These are phyloP conservation scores for Metschnikowia gelsemii DNA, from an alignment of 805 yeast species.

Conservation along the genomic window DNA sequence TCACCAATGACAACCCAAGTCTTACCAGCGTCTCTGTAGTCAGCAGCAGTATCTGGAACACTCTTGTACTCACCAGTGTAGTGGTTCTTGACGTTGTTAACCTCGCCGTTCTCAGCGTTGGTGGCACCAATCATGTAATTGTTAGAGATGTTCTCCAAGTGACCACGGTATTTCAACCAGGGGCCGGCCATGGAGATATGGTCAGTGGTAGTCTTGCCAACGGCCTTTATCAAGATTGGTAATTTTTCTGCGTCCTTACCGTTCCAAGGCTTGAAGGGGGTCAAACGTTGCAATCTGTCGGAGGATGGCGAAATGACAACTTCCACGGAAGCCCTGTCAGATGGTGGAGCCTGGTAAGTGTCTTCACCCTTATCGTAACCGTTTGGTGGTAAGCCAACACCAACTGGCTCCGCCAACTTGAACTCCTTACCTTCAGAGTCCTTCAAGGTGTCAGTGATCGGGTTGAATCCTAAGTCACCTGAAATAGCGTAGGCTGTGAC, in stretches of 20 bases:
- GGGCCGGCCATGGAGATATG: conserved; percentile 99
- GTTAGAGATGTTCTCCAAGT: conserved; percentile 96
- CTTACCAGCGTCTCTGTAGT: conserved; percentile 89
- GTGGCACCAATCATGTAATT: conserved; percentile 99
- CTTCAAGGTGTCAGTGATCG: conserved; percentile 83
- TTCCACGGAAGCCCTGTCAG: conserved; percentile 68
- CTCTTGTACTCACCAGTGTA: conserved; percentile 90
- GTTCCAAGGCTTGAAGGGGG: conserved; percentile 94
- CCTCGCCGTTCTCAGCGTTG: conserved; percentile 94
- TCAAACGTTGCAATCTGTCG: conserved; percentile 92
- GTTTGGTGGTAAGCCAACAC: conserved; percentile 82
- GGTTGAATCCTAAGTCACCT: conserved; percentile 96
- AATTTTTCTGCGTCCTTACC: conserved; percentile 87
- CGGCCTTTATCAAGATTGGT: conserved; percentile 94
- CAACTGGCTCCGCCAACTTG: conserved; percentile 81
- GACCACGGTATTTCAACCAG: conserved; percentile 99
- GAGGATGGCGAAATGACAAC: conserved; percentile 85
- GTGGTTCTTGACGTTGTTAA: conserved; percentile 84
- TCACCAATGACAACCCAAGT: conserved; percentile 98
- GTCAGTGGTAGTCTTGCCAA: conserved; percentile 98
- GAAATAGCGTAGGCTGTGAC: conserved; percentile 94
- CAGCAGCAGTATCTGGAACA: conserved; percentile 95
- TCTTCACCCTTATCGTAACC: conserved; percentile 94
- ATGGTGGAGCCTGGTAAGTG: conserved; percentile 97
- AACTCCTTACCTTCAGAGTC: conserved; percentile 89